Percentiles rank a stretch among this genome's conserved stretches.
Evolutionary conservation across 2,329 filamentous ascomycete species (phyloP).

Genomic region (Chrysosphaeria jannelii): DNA sequence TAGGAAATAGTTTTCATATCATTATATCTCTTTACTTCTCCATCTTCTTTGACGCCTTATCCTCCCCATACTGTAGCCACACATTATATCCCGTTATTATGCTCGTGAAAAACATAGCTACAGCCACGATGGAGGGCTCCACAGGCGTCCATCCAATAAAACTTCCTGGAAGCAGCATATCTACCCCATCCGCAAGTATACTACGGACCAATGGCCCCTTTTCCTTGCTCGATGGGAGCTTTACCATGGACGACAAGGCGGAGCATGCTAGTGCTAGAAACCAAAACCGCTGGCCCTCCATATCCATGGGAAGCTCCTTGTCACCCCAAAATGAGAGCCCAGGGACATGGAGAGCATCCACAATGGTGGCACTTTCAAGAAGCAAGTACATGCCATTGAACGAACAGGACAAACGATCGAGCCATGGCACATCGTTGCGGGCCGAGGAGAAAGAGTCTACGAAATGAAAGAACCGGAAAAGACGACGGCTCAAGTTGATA

Average conservation of each 20-base stretch:
- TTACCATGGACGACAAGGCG: constrained; percentile 13
- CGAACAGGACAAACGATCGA: neutral
- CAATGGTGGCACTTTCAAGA: constrained; percentile 31
- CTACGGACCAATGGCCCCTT: constrained; percentile 13
- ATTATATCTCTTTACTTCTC: neutral
- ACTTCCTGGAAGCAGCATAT: constrained; percentile 28
- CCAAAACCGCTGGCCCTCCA: constrained; percentile 41
- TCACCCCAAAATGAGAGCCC: constrained; percentile 21
- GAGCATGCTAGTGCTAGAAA: constrained; percentile 27
- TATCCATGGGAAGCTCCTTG: constrained; percentile 15
- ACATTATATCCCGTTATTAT: constrained; percentile 26
- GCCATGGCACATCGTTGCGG: constrained; percentile 11
- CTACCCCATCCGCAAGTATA: constrained; percentile 25
- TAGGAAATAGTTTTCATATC: no score
- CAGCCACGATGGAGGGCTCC: constrained; percentile 19
- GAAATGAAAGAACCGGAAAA: constrained; percentile 39
- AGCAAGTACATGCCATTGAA: constrained; percentile 32
- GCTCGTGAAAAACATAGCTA: constrained; percentile 29
- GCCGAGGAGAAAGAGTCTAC: constrained; percentile 25
- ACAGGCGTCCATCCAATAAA: constrained; percentile 28
- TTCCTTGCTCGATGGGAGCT: constrained; percentile 9
- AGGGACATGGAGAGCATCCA: constrained; percentile 16
- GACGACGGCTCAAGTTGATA: constrained; percentile 22
- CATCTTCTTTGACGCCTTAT: constrained; percentile 1
- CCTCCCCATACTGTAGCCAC: constrained; percentile 16